Base-by-base conservation (phyloP, 192 early-diverging fungal genomes). In the Pilaira anomala region DNA sequence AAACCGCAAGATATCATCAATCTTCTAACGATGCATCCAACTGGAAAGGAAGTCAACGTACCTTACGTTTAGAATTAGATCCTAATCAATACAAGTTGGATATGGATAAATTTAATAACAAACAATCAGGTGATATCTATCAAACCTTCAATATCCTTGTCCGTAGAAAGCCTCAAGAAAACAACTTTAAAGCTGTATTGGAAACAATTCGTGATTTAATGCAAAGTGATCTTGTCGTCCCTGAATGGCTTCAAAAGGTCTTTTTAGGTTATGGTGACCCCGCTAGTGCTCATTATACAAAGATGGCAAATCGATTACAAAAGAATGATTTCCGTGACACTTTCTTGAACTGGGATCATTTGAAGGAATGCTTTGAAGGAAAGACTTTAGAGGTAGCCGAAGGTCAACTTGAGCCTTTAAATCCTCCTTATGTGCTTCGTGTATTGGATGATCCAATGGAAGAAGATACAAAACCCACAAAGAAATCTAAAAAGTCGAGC, bases 211-310 rank as follows among this genome's bases (percentile, higher is more conserved):
- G 95, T 28, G 92, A 92, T 51, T 72, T 96, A 63, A 89, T 95
- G 86, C 83, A 90, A 72, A 88, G 80, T 65, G 88, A 92, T 24
- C 50, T 87, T 7, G 86, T 89, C 50, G 83, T 98, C 2, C 98
- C 98, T 8, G 83, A 85, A 9, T 99, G 98, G 98, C 75, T 99
- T 18, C 81, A 89, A 16, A 81, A 95, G 41, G 86, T 93, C 2
- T 91, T 98, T 41, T 78, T 99, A 22, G 98, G 98, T 44, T 99
- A 99, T 68, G 97, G 96, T 57, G 91, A 98, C 62, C 92, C 93
- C 1, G 77, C 75, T 21, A 85, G 83, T 57, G 89, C 91, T 2
- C 77, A 85, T 53, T 95, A 88, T 66, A 79, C 79, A 14, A 74
- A 81, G n/a, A 73, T 92, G 56, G 62, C 77, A 40, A 75, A 80